Evolutionary conservation across 2,329 filamentous ascomycete genomes (phyloP), one percentile per base, ranked within the genome.

Genomic region (Sordariomycetes sp.): DNA sequence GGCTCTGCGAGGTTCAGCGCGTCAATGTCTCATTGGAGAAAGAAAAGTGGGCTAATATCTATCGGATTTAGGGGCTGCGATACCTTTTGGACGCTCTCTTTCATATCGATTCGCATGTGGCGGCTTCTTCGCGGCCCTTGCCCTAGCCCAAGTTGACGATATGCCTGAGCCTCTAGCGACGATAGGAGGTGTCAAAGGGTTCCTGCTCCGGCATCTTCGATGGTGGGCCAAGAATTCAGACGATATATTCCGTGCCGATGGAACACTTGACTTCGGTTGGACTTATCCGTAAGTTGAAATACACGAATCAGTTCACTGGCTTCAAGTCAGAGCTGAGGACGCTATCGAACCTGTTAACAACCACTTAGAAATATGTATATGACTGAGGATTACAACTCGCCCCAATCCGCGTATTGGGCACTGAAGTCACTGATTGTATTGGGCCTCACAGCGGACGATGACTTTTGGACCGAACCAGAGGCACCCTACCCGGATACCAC

Each of bases 361-460:
- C n/a, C n/a, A n/a, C n/a, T n/a, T n/a, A n/a, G n/a, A 0, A 73
- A 73, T 40, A 70, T 71, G 63, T 73, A 64, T 42, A 61, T 74
- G 58, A 54, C 56, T 21, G 70, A 75, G 44, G 65, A 72, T 40
- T 74, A 75, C 46, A 74, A 74, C 43, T 74, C 70, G 2, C 68
- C 70, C 0, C 70, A 74, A 38, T 73, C 68, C 0, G 55, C 61
- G 0, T 75, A 73, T 42, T 74, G 70, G 70, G 63, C 58, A 7
- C 47, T 73, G 15, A 74, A 74, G 37, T 60, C 63, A 0, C 58
- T 74, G 4, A 49, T 70, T 1, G 58, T 56, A 0, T 46, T 70
- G 0, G 54, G 51, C 0, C 36, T 73, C 0, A 39, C 51, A 0
- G 39, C 43, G 2, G 40, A 46, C 0, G 51, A 69, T 30, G 44